phyloP scores from a whole-genome alignment of 768 basidiomycete species.

The Cystobasidium tubakii region DNA sequence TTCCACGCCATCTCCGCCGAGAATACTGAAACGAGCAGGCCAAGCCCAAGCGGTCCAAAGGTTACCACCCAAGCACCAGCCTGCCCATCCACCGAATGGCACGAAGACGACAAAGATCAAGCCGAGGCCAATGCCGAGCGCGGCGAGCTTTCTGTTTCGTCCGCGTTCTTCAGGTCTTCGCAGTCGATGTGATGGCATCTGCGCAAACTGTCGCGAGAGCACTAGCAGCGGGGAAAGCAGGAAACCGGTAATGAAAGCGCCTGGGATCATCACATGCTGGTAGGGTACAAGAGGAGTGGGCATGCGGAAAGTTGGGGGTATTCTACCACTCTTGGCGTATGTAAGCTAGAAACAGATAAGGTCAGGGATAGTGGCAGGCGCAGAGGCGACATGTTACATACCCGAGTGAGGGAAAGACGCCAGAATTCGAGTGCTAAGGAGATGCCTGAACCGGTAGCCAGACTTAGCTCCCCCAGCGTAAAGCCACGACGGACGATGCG shows the following conservation, averaged over 20 bases:
- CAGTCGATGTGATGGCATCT: conserved; percentile 70
- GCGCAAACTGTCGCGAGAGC: conserved; percentile 83
- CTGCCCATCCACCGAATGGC: conserved; percentile 85
- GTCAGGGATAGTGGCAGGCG: not conserved
- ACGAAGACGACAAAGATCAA: conserved; percentile 70
- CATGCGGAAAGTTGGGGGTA: conserved; percentile 79
- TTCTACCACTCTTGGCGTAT: conserved; percentile 65
- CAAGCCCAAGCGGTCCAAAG: conserved; percentile 43
- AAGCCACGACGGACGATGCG: conserved; percentile 89
- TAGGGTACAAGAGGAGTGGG: conserved; percentile 87
- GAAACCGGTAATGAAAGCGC: conserved; percentile 86
- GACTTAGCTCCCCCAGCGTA: conserved; percentile 84
- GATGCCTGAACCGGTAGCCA: conserved; percentile 83
- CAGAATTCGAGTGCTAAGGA: conserved; percentile 77
- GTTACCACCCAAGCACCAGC: conserved; percentile 67
- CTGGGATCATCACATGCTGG: conserved; percentile 86
- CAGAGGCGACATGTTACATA: conserved; percentile 51
- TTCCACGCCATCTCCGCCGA: conserved; percentile 42
- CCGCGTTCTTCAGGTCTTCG: conserved; percentile 67
- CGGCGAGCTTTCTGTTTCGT: conserved; percentile 72
- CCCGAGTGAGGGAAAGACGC: conserved; percentile 73
- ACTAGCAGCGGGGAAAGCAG: conserved; percentile 87
- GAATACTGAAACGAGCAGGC: conserved; percentile 39
- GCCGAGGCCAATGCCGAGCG: conserved; percentile 75
- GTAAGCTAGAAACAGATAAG: conserved; percentile 37